Conservation (phyloP, 345 rosid species). For the Clausena lansium region DNA sequence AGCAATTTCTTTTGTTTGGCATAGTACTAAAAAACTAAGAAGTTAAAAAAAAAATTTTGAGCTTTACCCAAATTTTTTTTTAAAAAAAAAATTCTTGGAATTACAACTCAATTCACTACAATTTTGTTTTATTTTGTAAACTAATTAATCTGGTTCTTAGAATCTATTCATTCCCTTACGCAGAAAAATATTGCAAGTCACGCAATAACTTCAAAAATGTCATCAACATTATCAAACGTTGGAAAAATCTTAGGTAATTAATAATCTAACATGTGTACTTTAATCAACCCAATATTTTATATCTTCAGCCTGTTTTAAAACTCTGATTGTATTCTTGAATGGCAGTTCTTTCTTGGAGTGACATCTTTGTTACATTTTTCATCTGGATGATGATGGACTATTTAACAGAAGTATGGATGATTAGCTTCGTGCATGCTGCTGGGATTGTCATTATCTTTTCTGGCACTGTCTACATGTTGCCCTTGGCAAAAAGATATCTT, state of each 20-base stretch:
- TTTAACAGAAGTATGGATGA: conserved; percentile 22
- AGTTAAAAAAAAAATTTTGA: too few relatives aligned
- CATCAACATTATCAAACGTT: background rate
- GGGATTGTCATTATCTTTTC: conserved; percentile 17
- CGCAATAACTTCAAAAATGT: background rate
- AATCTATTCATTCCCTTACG: too few relatives aligned
- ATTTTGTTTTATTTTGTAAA: too few relatives aligned
- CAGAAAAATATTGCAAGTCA: too few relatives aligned
- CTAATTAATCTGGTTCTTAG: too few relatives aligned
- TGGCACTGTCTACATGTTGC: conserved; percentile 8
- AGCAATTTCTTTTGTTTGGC: too few relatives aligned
- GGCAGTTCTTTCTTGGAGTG: conserved; percentile 8
- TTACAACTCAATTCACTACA: background rate
- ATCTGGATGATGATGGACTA: conserved; percentile 25
- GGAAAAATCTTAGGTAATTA: conserved; percentile 1
- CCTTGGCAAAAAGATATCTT: background rate
- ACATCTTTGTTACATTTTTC: background rate
- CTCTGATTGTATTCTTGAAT: background rate
- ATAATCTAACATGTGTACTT: background rate
- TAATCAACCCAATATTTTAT: background rate
- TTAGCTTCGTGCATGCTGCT: conserved; percentile 17
- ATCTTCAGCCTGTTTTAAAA: background rate
- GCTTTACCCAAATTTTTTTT: too few relatives aligned
- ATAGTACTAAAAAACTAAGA: too few relatives aligned
- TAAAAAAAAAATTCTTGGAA: background rate